Conservation (phyloP, 176 grass and related monocot genomes). For the Hyparrhenia diplandra region DNA sequence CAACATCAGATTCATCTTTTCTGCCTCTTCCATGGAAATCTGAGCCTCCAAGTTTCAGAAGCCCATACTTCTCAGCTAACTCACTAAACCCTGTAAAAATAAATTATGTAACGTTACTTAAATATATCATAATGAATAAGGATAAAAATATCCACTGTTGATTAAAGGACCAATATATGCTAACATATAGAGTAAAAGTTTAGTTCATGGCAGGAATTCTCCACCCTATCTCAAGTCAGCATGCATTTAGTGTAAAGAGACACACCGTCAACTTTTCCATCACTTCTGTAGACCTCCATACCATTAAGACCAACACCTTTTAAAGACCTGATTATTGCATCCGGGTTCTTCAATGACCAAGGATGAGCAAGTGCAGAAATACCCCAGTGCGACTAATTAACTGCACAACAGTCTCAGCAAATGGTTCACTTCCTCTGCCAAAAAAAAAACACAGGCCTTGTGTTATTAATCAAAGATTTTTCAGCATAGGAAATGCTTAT, state of each 20-base stretch:
- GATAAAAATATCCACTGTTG: not conserved
- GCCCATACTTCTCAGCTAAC: constrained; percentile 69
- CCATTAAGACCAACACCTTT: constrained; percentile 77
- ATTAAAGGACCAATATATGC: not conserved
- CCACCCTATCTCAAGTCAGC: constrained; percentile 13
- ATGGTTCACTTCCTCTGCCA: constrained; percentile 81
- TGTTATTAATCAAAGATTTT: constrained; percentile 20
- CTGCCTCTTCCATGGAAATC: constrained; percentile 91
- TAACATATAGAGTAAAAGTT: not conserved
- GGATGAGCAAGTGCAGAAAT: constrained; percentile 90
- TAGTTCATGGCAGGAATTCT: not conserved
- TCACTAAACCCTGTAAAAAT: constrained; percentile 61
- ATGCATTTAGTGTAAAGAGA: constrained; percentile 17
- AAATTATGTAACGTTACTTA: not conserved
- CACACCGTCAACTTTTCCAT: constrained; percentile 79
- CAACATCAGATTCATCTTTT: constrained; percentile 80
- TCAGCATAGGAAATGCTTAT: not conserved
- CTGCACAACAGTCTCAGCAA: constrained; percentile 67
- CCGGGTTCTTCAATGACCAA: constrained; percentile 81
- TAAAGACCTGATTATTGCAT: constrained; percentile 59
- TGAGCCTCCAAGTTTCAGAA: constrained; percentile 91
- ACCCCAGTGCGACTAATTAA: constrained; percentile 83
- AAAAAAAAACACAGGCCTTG: not conserved
- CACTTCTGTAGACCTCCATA: constrained; percentile 94
- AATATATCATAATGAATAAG: not conserved